Conservation (phyloP, 1,284 basidiomycete species). For the Phellopilus nigrolimitatus region DNA sequence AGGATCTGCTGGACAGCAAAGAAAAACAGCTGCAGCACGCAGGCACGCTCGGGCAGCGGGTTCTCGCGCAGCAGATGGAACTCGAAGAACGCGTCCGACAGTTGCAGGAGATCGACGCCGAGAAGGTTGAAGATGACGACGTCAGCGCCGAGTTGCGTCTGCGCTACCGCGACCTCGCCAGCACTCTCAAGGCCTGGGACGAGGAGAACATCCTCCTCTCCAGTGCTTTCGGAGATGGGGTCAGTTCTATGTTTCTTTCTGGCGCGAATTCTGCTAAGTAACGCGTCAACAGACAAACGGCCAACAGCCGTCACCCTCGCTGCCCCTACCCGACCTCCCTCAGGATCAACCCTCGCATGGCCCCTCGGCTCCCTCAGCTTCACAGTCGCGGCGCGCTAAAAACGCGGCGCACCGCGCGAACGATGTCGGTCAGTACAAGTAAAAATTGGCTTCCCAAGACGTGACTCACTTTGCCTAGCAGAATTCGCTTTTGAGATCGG, state of each 20-base stretch:
- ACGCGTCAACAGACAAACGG: too few relatives aligned
- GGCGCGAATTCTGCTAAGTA: too few relatives aligned
- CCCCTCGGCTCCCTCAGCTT: conserved; percentile 48
- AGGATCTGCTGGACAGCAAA: conserved; percentile 80
- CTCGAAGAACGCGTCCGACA: conserved; percentile 82
- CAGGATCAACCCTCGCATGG: conserved; percentile 38
- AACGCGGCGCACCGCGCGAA: conserved; percentile 81
- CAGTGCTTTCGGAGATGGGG: conserved; percentile 64
- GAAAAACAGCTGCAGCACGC: conserved; percentile 87
- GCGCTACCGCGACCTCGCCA: conserved; percentile 72
- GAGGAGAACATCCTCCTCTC: conserved; percentile 78
- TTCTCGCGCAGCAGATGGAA: conserved; percentile 88
- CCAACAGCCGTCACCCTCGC: conserved; percentile 32
- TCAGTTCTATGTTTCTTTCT: conserved; percentile 33
- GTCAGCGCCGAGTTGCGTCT: conserved; percentile 64
- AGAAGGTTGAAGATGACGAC: conserved; percentile 53
- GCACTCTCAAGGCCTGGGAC: conserved; percentile 79
- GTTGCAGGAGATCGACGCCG: conserved; percentile 63
- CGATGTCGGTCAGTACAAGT: conserved; percentile 63
- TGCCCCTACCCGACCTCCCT: conserved; percentile 34
- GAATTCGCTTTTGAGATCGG: conserved; percentile 97
- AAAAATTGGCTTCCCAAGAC: not conserved
- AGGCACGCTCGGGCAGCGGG: conserved; percentile 84
- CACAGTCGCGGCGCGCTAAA: conserved; percentile 78
- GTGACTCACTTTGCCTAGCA: conserved; percentile 29